Conservation (phyloP, 768 basidiomycete species). For the Hygrocybe coccinea region DNA sequence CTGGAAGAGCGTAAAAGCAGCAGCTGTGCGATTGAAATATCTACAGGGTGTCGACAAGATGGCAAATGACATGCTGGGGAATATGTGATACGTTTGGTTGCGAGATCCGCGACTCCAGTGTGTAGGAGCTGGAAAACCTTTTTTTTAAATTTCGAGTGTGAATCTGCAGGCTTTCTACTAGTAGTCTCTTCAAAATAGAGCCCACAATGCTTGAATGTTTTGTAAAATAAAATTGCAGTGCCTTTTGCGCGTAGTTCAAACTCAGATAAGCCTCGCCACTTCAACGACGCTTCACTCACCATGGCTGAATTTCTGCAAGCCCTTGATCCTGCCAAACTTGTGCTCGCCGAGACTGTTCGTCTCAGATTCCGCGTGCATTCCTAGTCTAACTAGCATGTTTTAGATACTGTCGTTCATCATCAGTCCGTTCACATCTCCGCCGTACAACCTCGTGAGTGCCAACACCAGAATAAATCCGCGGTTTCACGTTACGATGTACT, state of each 20-base stretch:
- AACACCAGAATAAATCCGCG: neutral
- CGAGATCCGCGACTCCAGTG: too few species aligned
- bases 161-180: too few species aligned
- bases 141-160: too few species aligned
- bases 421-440: conserved; percentile 51
- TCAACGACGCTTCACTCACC: neutral
- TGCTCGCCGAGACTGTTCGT: conserved; percentile 58
- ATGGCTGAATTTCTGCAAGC: conserved; percentile 58
- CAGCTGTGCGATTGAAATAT: conserved; percentile 70
- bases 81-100: too few species aligned
- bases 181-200: too few species aligned
- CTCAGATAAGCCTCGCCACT: neutral
- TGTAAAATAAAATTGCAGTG: too few species aligned
- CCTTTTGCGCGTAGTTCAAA: neutral
- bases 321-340: conserved; percentile 68
- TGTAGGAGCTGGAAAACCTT: too few species aligned
- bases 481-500: too few species aligned
- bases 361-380: neutral
- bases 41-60: conserved; percentile 59
- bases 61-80: conserved; percentile 18
- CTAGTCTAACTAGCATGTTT: neutral
- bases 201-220: too few species aligned
- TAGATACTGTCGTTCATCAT: conserved; percentile 61
- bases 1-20: conserved; percentile 53
- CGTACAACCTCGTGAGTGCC: conserved; percentile 55